Conservation (phyloP, 164 flowering plant species). For the Kalanchoe fedtschenkoi region DNA sequence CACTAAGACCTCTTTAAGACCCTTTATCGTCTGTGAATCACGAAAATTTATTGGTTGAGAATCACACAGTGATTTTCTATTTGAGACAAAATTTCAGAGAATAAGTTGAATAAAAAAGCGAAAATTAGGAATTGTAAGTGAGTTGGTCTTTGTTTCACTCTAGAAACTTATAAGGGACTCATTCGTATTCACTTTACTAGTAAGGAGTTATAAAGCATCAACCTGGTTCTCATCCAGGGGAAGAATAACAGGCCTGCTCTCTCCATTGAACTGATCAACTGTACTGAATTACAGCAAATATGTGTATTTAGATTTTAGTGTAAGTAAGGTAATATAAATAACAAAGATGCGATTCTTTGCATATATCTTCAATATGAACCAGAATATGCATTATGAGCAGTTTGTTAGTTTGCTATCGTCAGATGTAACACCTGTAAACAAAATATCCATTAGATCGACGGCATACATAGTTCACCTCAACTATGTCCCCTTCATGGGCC, state of each 20-base stretch:
- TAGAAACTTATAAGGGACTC: too few species aligned
- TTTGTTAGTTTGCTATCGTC: not conserved
- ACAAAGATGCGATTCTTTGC: too few species aligned
- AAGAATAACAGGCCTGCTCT: slow-evolving; percentile 71
- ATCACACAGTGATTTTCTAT: not conserved
- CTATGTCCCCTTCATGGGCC: slow-evolving; percentile 72
- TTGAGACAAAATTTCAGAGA: too few species aligned
- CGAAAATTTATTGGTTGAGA: not conserved
- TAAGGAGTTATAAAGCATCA: not conserved
- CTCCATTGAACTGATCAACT: slow-evolving; percentile 95
- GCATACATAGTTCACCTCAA: slow-evolving; percentile 87
- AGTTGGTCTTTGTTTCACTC: too few species aligned
- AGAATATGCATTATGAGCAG: too few species aligned
- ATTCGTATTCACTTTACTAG: too few species aligned
- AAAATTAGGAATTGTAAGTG: too few species aligned
- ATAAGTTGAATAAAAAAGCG: not conserved
- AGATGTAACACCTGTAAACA: slow-evolving; percentile 65
- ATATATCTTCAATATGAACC: too few species aligned
- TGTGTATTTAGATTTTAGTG: too few species aligned
- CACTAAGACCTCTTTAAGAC: slow-evolving; percentile 73
- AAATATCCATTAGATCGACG: slow-evolving; percentile 93
- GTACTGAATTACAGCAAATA: slow-evolving; percentile 62
- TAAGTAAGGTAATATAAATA: too few species aligned
- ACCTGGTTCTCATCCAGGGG: slow-evolving; percentile 72
- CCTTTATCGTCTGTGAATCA: slow-evolving; percentile 55